These are phyloP conservation scores for Neurospora sp. DNA, from an alignment of 495 filamentous ascomycete species.

Conservation along the genomic window DNA sequence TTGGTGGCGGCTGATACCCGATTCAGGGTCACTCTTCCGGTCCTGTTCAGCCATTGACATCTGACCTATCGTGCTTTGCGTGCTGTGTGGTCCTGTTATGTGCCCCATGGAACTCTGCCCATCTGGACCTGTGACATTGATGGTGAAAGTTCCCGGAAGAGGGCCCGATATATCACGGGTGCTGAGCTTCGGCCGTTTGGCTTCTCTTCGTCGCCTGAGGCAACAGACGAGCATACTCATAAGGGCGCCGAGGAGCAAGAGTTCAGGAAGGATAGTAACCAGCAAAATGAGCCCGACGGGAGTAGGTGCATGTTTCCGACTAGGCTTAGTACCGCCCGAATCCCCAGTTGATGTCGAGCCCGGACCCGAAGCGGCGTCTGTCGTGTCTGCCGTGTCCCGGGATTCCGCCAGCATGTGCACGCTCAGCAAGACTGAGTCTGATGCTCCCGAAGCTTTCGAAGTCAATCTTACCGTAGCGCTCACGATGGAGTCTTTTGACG, in stretches of 20 bases:
- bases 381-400: conserved; percentile 5
- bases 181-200: conserved; percentile 3
- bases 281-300: conserved; percentile 11
- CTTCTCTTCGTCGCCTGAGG: conserved; percentile 12
- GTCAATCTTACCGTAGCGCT: conserved; percentile 42
- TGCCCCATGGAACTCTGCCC: not conserved
- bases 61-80: not conserved
- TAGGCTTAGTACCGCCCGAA: not conserved
- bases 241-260: conserved; percentile 6
- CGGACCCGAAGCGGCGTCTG: not conserved
- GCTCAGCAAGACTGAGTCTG: conserved; percentile 38
- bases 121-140: conserved; percentile 3
- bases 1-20: not conserved
- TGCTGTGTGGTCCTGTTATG: not conserved
- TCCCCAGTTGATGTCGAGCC: not conserved
- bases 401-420: conserved; percentile 34
- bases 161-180: conserved; percentile 32
- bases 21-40: not conserved
- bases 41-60: not conserved
- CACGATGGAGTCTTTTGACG: conserved; percentile 22
- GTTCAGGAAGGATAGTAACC: conserved; percentile 10
- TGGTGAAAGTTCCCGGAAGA: conserved; percentile 27
- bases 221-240: conserved; percentile 14
- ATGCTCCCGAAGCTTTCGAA: conserved; percentile 29
- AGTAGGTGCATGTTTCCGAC: not conserved